Evolutionary conservation across 352 stramenopile species (phyloP), one percentile per base, ranked within the genome.

Genomic region (Pythium brachiatum): DNA sequence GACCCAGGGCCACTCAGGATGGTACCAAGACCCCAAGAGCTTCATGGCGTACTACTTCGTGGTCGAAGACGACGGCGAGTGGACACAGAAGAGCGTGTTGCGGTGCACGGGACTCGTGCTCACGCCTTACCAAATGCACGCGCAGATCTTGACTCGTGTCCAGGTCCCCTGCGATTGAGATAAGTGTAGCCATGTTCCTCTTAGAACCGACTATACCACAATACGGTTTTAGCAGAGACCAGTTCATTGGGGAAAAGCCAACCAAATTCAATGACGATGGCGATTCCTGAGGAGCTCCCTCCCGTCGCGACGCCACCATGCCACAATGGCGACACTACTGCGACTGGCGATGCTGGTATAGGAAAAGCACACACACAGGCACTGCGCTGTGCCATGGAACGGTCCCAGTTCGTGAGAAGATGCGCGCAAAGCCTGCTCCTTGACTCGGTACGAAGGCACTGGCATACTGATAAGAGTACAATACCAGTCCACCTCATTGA

Each of bases 11-110:
- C 70, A 64, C 7, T 83, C 76, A 1, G 81, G 83, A 13, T 91
- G 83, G 80, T 93, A 93, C 62, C 70, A 91, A 66, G 80, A 93
- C 69, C 78, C 78, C 9, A 87, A 87, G 72, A 83, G 74, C 18
- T 68, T 86, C 52, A 76, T 86, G 48, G 83, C 83, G 47, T 90
- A 93, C 68, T 91, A 89, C 70, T 93, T 93, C 47, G 66, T 70
- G 15, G 75, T 93, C 36, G 57, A 73, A 7, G 34, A 76, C 2
- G 68, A 73, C 44, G 77, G 79, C 60, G 80, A 89, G 51, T 93
- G 83, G 81, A 69, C 74, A 23, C 81, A 88, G 55, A 86, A 86
- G 64, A 60, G 71, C 64, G 70, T 79, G 57, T 46, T 89, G 57
- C 77, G 73, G 25, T 93, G 81, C 64, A 74, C 61, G 18, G 64